Percentiles rank a stretch among this genome's conserved stretches.
Conservation (phyloP, 345 rosid species). For the Rhodamnia argentea region DNA sequence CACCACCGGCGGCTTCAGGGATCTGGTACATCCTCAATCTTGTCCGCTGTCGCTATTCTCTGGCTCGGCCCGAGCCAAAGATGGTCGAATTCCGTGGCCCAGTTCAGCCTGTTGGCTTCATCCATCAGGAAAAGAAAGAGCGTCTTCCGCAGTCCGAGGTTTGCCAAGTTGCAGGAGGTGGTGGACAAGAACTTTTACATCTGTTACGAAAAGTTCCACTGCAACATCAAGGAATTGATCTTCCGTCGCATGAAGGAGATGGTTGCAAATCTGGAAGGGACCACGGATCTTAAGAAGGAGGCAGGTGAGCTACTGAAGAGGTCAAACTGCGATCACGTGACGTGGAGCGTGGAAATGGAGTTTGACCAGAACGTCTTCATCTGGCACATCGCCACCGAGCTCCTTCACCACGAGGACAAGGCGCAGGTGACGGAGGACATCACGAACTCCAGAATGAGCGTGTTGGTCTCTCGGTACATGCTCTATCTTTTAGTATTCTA, state of each 20-base stretch:
- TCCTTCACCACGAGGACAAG: not conserved
- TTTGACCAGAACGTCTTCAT: not conserved
- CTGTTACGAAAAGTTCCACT: fast-evolving
- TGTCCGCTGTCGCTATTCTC: not conserved
- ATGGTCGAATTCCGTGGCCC: not conserved
- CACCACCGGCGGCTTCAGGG: not conserved
- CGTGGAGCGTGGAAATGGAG: fast-evolving
- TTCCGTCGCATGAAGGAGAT: fast-evolving
- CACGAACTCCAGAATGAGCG: not conserved
- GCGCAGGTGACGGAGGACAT: fast-evolving
- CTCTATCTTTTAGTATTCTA: not conserved
- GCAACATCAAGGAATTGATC: not conserved
- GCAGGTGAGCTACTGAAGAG: fast-evolving
- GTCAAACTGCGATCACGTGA: not conserved
- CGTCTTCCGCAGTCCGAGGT: not conserved
- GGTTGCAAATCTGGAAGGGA: too few species aligned
- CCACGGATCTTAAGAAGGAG: not conserved
- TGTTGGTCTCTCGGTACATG: not conserved
- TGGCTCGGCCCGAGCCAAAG: not conserved
- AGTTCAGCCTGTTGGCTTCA: not conserved
- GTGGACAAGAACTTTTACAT: not conserved
- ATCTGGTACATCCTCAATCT: fast-evolving
- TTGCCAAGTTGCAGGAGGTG: fast-evolving
- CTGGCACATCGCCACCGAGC: not conserved
- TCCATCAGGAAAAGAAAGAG: not conserved